phyloP scores from a whole-genome alignment of 2,329 filamentous ascomycete species.

The Cercospora janseana region DNA sequence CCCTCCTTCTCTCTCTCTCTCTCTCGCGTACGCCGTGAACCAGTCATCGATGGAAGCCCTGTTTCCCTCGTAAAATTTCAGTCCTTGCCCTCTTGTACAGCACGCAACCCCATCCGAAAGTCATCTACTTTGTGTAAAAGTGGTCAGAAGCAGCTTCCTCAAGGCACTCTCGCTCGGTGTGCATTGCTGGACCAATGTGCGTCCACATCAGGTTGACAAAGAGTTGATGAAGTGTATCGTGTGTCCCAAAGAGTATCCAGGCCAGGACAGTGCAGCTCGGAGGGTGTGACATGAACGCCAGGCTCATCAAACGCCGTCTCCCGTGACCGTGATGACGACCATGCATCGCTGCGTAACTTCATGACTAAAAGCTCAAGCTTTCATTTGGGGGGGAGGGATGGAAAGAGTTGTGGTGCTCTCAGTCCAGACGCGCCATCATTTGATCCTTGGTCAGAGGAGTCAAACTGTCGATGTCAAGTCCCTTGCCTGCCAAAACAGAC shows the following conservation, averaged over 20 bases:
- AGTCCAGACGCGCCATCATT: conserved; percentile 97
- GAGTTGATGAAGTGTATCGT: conserved; percentile 15
- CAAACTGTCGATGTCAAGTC: conserved; percentile 88
- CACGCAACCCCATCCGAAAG: conserved; percentile 14
- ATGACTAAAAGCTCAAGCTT: conserved; percentile 37
- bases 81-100: conserved; percentile 13
- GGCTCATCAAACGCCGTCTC: conserved; percentile 31
- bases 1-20: neutral
- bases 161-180: conserved; percentile 14
- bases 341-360: conserved; percentile 42
- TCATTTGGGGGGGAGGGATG: conserved; percentile 16
- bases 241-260: conserved; percentile 17
- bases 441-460: conserved; percentile 87
- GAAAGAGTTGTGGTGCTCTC: conserved; percentile 33
- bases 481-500: conserved; percentile 68
- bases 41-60: neutral
- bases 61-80: neutral
- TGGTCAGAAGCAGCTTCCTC: conserved; percentile 7
- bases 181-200: conserved; percentile 15
- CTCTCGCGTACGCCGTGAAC: conserved; percentile 3
- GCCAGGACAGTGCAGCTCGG: conserved; percentile 17
- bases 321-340: conserved; percentile 25
- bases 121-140: conserved; percentile 24
- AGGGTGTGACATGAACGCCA: conserved; percentile 29
- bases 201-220: conserved; percentile 13